A percentile compares a stretch with the other conserved stretches of the same genome.
Conservation (phyloP, 805 yeast genomes). For the Zygotorulaspora florentina region DNA sequence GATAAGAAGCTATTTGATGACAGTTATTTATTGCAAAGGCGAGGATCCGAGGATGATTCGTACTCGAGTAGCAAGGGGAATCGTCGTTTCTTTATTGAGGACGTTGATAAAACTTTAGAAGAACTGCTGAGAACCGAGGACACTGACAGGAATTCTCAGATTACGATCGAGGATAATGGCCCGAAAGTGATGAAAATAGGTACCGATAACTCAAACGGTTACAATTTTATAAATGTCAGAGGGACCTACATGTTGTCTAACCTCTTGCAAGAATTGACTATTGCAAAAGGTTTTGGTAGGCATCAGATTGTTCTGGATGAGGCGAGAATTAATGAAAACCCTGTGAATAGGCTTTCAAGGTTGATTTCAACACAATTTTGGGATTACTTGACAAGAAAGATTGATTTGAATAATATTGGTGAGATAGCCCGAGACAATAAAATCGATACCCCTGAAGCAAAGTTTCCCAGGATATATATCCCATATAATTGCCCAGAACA, state of each 20-base stretch:
- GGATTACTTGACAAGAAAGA: conserved; percentile 68
- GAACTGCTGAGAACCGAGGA: conserved; percentile 73
- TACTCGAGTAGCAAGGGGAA: conserved; percentile 37
- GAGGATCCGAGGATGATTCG: conserved; percentile 54
- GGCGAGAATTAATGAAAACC: conserved; percentile 78
- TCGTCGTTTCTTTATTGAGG: conserved; percentile 58
- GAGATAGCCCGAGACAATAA: conserved; percentile 77
- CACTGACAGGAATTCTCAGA: conserved; percentile 79
- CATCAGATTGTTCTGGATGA: conserved; percentile 78
- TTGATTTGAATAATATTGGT: conserved; percentile 58
- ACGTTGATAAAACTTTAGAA: conserved; percentile 67
- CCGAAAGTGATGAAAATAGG: conserved; percentile 78
- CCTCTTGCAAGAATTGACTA: conserved; percentile 79
- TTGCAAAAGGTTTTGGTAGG: conserved; percentile 77
- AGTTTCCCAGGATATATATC: conserved; percentile 71
- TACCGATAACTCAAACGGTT: conserved; percentile 83
- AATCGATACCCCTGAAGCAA: conserved; percentile 55
- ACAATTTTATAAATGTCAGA: conserved; percentile 62
- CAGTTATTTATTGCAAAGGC: conserved; percentile 38
- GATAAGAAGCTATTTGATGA: conserved; percentile 17
- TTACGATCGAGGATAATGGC: conserved; percentile 79
- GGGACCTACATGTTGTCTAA: conserved; percentile 91
- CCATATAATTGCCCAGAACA: conserved; percentile 70
- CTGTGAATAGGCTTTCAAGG: conserved; percentile 71
- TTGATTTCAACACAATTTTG: conserved; percentile 75